Percentiles rank a stretch among this genome's conserved stretches.
Evolutionary conservation across 495 filamentous ascomycete genomes (phyloP).

Genomic region (Penicillium lividum): DNA sequence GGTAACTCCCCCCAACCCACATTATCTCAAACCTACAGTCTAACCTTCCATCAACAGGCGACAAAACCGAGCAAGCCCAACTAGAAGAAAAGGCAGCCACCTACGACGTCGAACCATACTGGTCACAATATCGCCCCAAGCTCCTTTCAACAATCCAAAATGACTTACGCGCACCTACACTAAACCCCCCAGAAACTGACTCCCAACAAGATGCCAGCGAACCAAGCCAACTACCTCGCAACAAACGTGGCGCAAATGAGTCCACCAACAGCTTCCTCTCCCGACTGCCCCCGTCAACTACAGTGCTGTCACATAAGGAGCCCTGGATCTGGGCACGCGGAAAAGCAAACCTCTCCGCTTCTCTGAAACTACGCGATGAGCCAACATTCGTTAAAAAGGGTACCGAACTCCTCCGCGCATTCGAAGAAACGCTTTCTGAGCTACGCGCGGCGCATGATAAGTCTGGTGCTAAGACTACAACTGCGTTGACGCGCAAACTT

Average conservation of each 20-base stretch:
- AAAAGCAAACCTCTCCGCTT: conserved; percentile 16
- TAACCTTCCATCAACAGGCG: conserved; percentile 45
- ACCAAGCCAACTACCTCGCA: conserved; percentile 47
- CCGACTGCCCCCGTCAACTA: conserved; percentile 66
- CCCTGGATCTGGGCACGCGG: conserved; percentile 71
- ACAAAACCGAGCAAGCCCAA: conserved; percentile 44
- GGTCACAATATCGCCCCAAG: conserved; percentile 35
- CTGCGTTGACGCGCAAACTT: conserved; percentile 49
- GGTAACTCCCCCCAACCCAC: conserved; percentile 40
- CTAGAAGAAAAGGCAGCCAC: conserved; percentile 34
- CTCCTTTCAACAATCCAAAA: conserved; percentile 37
- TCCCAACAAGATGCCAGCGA: conserved; percentile 4
- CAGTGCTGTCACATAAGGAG: conserved; percentile 33
- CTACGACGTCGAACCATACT: conserved; percentile 53
- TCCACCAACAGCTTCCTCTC: conserved; percentile 60
- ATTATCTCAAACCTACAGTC: not conserved
- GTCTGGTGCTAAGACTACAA: conserved; percentile 36
- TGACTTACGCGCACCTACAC: not conserved
- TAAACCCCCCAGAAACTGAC: not conserved
- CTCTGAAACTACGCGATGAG: conserved; percentile 30
- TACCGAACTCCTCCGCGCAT: conserved; percentile 41
- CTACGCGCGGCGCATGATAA: conserved; percentile 43
- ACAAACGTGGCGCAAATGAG: conserved; percentile 51
- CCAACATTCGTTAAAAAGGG: conserved; percentile 48
- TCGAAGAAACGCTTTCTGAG: conserved; percentile 34